Evolutionary conservation across 352 stramenopile species (phyloP), one percentile per base, ranked within the genome.

Genomic region (Pythium brachiatum): DNA sequence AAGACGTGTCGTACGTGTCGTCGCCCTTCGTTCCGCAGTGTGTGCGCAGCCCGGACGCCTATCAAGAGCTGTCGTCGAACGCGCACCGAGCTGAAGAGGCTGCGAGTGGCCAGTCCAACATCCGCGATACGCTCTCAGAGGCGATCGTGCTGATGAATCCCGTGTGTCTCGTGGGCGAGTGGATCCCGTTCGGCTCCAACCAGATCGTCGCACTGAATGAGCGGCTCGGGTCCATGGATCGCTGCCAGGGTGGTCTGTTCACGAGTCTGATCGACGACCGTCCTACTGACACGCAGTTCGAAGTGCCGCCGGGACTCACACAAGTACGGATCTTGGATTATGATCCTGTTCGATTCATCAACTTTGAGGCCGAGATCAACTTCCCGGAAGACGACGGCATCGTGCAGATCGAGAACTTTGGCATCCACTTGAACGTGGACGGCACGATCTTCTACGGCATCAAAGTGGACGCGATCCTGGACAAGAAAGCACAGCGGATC

Each of bases 321-420:
- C 81, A 87, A 44, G 92, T 99, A 4, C 87, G 96, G 41, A 97
- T 98, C 53, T 74, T 98, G 2, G 96, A 99, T 69, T 98, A 98
- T 66, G 96, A 96, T 27, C 87, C 96, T n/a, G 95, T 96, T 9
- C 96, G 98, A 31, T 96, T 98, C 70, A 97, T 98, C 51, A 99
- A 98, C 73, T 98, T 98, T 72, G 96, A 99, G 72, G 96, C 95
- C 7, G 94, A 98, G 61, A 98, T 98, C 62, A 85, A 97, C 44
- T 98, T 97, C 62, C 85, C 92, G 9, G 92, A 97, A 73, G 87
- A 98, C 34, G 83, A 89, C 32, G 92, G 93, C 32, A 91, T 98
- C 36, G 88, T 97, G 9, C 94, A 98, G 70, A 89, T 98, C 47
- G 95, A 98, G 68, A 98, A 94, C 47, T 98, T 99, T 76, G 96